These are phyloP conservation scores for Spatholobus suberectus DNA, from an alignment of 306 rosid species.

Conservation along the genomic window DNA sequence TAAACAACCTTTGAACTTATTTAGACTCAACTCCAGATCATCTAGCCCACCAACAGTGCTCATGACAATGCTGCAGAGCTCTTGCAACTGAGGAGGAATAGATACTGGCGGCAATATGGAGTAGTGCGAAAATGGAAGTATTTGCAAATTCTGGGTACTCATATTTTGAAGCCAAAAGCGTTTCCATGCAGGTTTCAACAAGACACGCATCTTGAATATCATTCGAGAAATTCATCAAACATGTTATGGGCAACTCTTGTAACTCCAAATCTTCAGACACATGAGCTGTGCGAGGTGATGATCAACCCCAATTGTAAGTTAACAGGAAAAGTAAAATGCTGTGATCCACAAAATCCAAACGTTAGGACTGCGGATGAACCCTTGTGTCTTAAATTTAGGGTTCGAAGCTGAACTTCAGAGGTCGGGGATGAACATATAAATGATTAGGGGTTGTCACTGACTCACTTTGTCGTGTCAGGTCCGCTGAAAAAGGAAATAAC, in stretches of 20 bases:
- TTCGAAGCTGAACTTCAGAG: background rate
- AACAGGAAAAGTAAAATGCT: background rate
- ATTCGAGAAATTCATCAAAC: constrained; percentile 57
- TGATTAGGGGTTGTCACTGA: too few species aligned
- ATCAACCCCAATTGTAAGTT: background rate
- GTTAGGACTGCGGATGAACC: background rate
- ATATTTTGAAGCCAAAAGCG: constrained; percentile 28
- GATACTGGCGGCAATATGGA: constrained; percentile 45
- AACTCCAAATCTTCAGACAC: constrained; percentile 9
- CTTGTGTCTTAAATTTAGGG: background rate
- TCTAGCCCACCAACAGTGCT: constrained; percentile 73
- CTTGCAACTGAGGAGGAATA: constrained; percentile 47
- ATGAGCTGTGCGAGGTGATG: background rate
- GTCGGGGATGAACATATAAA: background rate
- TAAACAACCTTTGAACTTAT: constrained; percentile 46
- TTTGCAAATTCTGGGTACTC: constrained; percentile 27
- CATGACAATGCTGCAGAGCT: constrained; percentile 57
- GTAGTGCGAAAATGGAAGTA: constrained; percentile 35
- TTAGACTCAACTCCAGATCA: constrained; percentile 68
- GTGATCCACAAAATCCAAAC: constrained; percentile 2
- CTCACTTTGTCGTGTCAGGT: background rate
- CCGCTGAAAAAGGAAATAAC: background rate
- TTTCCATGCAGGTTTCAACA: constrained; percentile 47
- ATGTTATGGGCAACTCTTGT: constrained; percentile 43
- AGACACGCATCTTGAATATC: constrained; percentile 54